phyloP scores from a whole-genome alignment of 2,329 filamentous ascomycete species.

The Chrysoporthe cubensis region DNA sequence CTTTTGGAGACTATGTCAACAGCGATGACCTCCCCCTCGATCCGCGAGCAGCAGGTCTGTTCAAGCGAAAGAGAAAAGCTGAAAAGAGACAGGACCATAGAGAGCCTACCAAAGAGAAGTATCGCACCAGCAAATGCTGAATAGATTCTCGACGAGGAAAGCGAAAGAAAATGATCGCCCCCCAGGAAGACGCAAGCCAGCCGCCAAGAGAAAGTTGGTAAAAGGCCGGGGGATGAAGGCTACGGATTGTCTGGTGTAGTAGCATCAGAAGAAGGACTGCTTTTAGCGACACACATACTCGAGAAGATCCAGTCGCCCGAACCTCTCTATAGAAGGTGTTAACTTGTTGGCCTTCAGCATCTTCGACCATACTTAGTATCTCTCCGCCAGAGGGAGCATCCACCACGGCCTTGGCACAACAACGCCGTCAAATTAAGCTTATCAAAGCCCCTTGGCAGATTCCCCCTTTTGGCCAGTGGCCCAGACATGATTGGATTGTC shows the following conservation, averaged over 20 bases:
- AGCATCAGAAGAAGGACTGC: background rate
- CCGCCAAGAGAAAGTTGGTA: background rate
- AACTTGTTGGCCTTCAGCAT: background rate
- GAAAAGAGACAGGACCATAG: background rate
- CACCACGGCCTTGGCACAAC: slow-evolving; percentile 10
- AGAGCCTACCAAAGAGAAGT: background rate
- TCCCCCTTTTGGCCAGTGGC: background rate
- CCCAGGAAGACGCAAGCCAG: background rate
- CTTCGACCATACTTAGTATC: background rate
- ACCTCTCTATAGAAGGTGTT: background rate
- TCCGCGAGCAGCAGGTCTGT: background rate
- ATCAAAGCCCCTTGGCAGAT: slow-evolving; percentile 5
- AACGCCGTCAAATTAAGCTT: slow-evolving; percentile 13
- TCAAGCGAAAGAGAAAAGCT: no score
- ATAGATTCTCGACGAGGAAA: background rate
- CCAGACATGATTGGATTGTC: slow-evolving; percentile 6
- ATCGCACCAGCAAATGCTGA: background rate
- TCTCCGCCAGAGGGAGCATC: background rate
- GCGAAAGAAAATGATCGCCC: background rate
- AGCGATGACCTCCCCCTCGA: background rate
- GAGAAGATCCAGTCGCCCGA: background rate
- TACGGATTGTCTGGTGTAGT: background rate
- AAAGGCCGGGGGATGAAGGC: background rate
- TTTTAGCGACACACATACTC: background rate
- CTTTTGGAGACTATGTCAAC: background rate